These are phyloP conservation scores for Phaffia tasmanica DNA, from an alignment of 768 basidiomycete genomes.

Conservation along the genomic window DNA sequence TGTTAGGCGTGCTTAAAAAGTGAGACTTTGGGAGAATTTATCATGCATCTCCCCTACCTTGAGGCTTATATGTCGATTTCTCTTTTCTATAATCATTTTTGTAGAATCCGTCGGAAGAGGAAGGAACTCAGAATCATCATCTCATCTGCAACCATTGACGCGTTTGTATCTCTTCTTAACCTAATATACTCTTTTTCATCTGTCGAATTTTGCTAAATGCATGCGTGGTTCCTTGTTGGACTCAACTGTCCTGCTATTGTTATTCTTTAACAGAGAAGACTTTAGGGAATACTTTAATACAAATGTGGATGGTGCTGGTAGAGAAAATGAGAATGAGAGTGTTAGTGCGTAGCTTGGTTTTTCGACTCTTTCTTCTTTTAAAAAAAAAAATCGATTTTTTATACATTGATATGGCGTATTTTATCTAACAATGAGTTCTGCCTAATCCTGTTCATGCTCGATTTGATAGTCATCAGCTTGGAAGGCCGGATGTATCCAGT, in stretches of 20 bases:
- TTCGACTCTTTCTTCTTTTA: not conserved
- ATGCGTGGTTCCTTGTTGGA: not conserved
- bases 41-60: conserved; percentile 12
- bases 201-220: not conserved
- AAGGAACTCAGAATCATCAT: conserved; percentile 81
- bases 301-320: conserved; percentile 23
- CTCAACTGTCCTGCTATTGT: not conserved
- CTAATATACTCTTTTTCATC: not conserved
- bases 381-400: not conserved
- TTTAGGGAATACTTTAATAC: conserved; percentile 78
- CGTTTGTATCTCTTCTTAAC: conserved; percentile 36
- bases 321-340: conserved; percentile 16
- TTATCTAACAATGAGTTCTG: not conserved
- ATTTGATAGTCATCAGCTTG: conserved; percentile 54
- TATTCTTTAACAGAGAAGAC: conserved; percentile 43
- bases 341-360: conserved; percentile 11
- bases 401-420: not conserved
- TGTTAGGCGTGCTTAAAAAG: conserved; percentile 91
- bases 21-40: conserved; percentile 35
- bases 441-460: no score
- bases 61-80: not conserved
- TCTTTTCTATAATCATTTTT: conserved; percentile 16
- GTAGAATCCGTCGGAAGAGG: conserved; percentile 79
- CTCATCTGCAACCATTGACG: conserved; percentile 94
- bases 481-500: conserved; percentile 95